Base-by-base conservation (phyloP, 73 alveolate species). In the Blepharisma stoltei region DNA sequence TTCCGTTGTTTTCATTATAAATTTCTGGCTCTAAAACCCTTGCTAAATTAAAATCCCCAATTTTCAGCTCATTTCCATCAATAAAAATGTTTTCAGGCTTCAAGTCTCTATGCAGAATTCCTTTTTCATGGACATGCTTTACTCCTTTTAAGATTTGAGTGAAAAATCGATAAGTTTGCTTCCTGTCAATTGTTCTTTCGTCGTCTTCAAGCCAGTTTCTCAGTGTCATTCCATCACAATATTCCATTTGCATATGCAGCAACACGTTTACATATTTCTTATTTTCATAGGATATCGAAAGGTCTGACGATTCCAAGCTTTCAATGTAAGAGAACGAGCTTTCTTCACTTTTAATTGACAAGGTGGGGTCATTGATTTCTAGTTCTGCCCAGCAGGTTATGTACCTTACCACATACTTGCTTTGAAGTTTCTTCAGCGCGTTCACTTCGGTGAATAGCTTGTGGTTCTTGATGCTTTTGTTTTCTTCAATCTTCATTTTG, bases 31-130 rank as follows among this genome's bases (percentile, higher is more conserved):
- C 11, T 2, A 60, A 38, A 69, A 78, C 67, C 14, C 76, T 76
- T 4, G 98, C 98, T n/a, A 93, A 82, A n/a, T 96, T 96, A 85
- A 93, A 93, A 70, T 93, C 98, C 14, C 94, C 94, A 7, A 93
- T 82, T 85, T 93, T 90, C n/a, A 93, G 67, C 21, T 50, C 21
- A 50, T 14, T 18, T 18, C 65, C 65, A 50, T 50, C 65, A n/a
- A 93, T 84, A 80, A 93, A 90, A 21, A 93, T 87, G 79, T 93
- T 93, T 20, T 88, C 95, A 14, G 96, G 98, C 68, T 93, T 93
- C 47, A 93, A 81, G 77, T 93, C 98, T 54, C 98, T 81, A 82
- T 93, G 98, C 60, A 90, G 87, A 55, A 93, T 78, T 25, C 90
- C 86, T 14, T 88, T 83, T 66, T 87, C 77, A 85, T 93, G 98